Evolutionary conservation across 805 yeast genomes (phyloP).

Genomic region (Pichia californica): DNA sequence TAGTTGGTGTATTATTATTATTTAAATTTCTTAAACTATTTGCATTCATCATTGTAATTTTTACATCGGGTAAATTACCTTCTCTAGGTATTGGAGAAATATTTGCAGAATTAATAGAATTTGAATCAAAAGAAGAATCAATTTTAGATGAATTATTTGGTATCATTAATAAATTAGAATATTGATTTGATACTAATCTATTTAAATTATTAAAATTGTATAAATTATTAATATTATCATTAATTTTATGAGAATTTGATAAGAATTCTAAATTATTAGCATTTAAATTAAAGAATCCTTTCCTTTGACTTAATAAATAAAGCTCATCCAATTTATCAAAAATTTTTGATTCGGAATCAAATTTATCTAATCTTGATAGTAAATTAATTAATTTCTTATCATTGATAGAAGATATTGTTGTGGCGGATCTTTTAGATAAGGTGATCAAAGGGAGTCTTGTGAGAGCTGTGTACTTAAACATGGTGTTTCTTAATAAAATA

Average conservation of each 20-base stretch:
- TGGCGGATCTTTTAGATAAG: conserved; percentile 20
- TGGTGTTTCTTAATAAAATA: neutral
- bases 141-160: too few relatives aligned
- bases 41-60: neutral
- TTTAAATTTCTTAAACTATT: neutral
- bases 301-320: conserved; percentile 27
- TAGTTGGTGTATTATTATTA: conserved; percentile 5
- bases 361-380: conserved; percentile 25
- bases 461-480: neutral
- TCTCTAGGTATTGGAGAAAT: conserved; percentile 9
- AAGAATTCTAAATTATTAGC: conserved; percentile 26
- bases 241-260: conserved; percentile 23
- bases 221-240: conserved; percentile 20
- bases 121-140: neutral
- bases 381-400: conserved; percentile 25
- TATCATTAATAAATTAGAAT: conserved; percentile 18
- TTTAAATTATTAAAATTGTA: conserved; percentile 25
- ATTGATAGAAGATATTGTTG: conserved; percentile 22
- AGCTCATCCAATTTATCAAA: conserved; percentile 27
- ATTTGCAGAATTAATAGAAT: conserved; percentile 1
- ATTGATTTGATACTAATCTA: conserved; percentile 21
- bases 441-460: neutral
- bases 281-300: conserved; percentile 27
- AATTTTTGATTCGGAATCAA: conserved; percentile 22
- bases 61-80: neutral